These are phyloP conservation scores for Lodderomyces beijingensis DNA, from an alignment of 1,139 yeast species.

Conservation along the genomic window DNA sequence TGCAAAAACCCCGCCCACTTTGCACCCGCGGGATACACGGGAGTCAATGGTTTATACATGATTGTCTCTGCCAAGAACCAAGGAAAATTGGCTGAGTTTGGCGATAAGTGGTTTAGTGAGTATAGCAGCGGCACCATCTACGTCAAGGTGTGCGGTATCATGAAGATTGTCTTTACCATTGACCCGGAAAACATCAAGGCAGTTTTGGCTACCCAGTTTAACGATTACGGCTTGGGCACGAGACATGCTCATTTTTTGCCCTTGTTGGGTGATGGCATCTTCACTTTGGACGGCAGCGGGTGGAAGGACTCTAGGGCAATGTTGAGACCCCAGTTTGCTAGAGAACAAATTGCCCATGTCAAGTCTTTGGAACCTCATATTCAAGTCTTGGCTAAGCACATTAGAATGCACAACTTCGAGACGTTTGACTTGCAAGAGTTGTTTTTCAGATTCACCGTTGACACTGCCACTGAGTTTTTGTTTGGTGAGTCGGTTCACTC, in stretches of 20 bases:
- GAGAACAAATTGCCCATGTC: constrained; percentile 49
- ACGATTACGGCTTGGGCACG: constrained; percentile 49
- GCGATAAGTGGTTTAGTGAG: constrained; percentile 13
- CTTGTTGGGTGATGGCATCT: constrained; percentile 54
- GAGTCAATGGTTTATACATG: constrained; percentile 15
- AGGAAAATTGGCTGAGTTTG: constrained; percentile 25
- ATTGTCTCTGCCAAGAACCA: constrained; percentile 18
- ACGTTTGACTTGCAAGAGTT: constrained; percentile 35
- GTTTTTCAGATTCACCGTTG: constrained; percentile 47
- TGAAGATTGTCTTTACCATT: constrained; percentile 18
- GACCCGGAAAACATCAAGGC: constrained; percentile 38
- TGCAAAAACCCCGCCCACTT: constrained; percentile 10
- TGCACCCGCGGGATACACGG: constrained; percentile 13
- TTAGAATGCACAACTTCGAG: constrained; percentile 19
- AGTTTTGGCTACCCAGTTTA: constrained; percentile 40
- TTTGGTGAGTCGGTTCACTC: constrained; percentile 52
- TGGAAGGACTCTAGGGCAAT: constrained; percentile 56
- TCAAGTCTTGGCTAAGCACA: constrained; percentile 30
- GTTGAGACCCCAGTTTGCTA: constrained; percentile 52
- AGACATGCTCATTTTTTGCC: constrained; percentile 42
- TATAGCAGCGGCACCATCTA: constrained; percentile 18
- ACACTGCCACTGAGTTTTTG: constrained; percentile 55
- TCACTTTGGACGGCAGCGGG: constrained; percentile 54
- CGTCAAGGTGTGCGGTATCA: constrained; percentile 32
- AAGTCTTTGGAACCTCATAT: constrained; percentile 44